Percentiles rank a stretch among this genome's conserved stretches.
Conservation (phyloP, 2,329 filamentous ascomycete genomes). For the Colletotrichum chlorophyti region DNA sequence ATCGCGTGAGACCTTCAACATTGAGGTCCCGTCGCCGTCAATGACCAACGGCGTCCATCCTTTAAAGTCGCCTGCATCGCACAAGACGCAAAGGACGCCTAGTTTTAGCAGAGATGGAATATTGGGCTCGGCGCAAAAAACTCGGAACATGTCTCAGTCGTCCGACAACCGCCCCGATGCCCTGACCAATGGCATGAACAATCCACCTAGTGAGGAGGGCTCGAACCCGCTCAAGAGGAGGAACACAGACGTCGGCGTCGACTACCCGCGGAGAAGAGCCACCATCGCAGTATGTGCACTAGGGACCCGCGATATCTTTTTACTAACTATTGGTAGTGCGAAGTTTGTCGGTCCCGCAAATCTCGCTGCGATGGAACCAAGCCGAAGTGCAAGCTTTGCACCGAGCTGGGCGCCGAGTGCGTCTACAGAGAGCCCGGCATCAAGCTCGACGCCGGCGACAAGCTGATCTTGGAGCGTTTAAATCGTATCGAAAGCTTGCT, state of each 20-base stretch:
- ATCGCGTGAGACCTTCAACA: conserved; percentile 53
- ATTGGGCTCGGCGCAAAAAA: conserved; percentile 59
- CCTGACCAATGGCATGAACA: conserved; percentile 52
- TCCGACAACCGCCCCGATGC: conserved; percentile 54
- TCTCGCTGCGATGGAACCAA: conserved; percentile 80
- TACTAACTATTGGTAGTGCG: conserved; percentile 62
- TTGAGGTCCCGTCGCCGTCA: conserved; percentile 56
- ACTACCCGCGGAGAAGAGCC: conserved; percentile 69
- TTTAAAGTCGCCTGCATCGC: conserved; percentile 59
- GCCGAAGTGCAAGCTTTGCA: conserved; percentile 85
- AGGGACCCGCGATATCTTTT: background rate
- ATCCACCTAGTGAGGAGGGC: conserved; percentile 56
- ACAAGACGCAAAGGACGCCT: conserved; percentile 54
- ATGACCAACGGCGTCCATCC: conserved; percentile 48
- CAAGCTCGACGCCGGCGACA: conserved; percentile 87
- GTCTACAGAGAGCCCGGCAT: conserved; percentile 86
- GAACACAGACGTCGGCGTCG: conserved; percentile 66
- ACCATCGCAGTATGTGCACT: conserved; percentile 66
- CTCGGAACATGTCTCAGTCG: conserved; percentile 61
- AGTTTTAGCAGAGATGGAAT: conserved; percentile 63
- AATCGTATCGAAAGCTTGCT: conserved; percentile 79
- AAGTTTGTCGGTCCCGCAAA: conserved; percentile 82
- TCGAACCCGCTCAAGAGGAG: conserved; percentile 67
- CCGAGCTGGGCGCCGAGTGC: conserved; percentile 82
- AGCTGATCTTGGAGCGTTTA: conserved; percentile 81